phyloP scores from a whole-genome alignment of 2,329 filamentous ascomycete species.

The Cercospora brassicicola region DNA sequence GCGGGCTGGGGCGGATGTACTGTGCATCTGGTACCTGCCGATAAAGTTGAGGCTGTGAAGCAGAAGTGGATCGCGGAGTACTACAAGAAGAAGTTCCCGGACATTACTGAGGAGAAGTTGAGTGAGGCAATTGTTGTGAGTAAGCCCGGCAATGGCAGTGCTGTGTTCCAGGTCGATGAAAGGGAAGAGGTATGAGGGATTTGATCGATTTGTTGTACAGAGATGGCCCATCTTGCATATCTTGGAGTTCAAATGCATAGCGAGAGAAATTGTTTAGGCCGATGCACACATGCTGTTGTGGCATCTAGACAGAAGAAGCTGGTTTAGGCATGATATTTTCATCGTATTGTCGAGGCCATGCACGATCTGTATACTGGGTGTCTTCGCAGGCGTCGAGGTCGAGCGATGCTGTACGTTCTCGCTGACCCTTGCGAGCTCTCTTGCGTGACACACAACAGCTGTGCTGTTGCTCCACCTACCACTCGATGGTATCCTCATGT shows the following conservation, averaged over 20 bases:
- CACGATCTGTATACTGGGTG: neutral
- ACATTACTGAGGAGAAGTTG: conserved; percentile 70
- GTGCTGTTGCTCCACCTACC: conserved; percentile 20
- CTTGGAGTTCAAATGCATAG: neutral
- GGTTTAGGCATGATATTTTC: neutral
- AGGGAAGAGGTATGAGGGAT: conserved; percentile 16
- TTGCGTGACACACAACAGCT: neutral
- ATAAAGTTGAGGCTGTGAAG: conserved; percentile 76
- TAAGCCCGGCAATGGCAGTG: conserved; percentile 72
- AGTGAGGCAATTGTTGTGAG: conserved; percentile 83
- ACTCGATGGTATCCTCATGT: conserved; percentile 38
- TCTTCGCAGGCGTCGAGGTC: neutral
- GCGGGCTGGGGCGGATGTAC: conserved; percentile 97
- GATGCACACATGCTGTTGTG: neutral
- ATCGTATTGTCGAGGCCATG: neutral
- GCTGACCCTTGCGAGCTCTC: neutral
- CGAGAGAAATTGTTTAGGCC: neutral
- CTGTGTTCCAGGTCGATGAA: conserved; percentile 37
- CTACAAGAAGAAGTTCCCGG: conserved; percentile 70
- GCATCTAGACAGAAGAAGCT: neutral
- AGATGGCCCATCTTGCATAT: neutral
- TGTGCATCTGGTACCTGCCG: conserved; percentile 84
- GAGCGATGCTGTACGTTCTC: neutral
- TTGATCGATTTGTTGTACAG: neutral
- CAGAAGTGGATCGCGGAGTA: conserved; percentile 78